Evolutionary conservation across 2,329 filamentous ascomycete genomes (phyloP).

Genomic region (Diaporthe destruens): DNA sequence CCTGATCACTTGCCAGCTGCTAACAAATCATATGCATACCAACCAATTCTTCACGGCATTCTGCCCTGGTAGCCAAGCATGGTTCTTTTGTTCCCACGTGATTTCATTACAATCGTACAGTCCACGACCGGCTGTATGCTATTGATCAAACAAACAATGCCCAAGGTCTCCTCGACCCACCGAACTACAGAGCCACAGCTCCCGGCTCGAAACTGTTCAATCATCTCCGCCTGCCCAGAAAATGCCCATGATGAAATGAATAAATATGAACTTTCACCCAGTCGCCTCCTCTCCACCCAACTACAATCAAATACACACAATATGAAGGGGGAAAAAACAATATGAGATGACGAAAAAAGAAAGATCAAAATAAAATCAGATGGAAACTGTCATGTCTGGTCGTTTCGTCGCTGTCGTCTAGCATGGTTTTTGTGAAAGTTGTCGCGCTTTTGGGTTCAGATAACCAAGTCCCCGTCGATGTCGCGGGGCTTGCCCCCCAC

Average conservation of each 20-base stretch:
- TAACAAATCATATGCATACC: neutral
- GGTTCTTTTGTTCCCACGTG: neutral
- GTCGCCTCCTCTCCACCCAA: neutral
- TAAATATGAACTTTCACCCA: neutral
- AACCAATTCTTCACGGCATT: neutral
- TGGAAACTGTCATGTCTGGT: conserved; percentile 35
- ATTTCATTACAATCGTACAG: conserved; percentile 36
- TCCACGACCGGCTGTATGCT: conserved; percentile 9
- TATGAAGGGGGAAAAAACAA: conserved; percentile 20
- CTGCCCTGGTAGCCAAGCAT: neutral
- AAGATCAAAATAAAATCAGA: neutral
- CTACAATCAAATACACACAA: conserved; percentile 27
- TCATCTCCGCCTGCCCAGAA: conserved; percentile 1
- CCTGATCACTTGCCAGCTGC: neutral
- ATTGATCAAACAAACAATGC: conserved; percentile 21
- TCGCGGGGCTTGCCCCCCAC: conserved; percentile 12
- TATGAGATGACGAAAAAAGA: neutral
- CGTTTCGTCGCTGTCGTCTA: conserved; percentile 35
- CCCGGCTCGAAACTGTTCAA: neutral
- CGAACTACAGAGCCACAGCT: neutral
- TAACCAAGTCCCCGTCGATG: conserved; percentile 39
- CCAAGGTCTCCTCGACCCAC: neutral
- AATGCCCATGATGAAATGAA: conserved; percentile 6
- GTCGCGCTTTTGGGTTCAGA: neutral
- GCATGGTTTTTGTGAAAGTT: neutral